Percentiles rank a stretch among this genome's conserved stretches.
phyloP scores from a whole-genome alignment of 2,329 filamentous ascomycete species.

The Aspergillus pseudoglaucus region DNA sequence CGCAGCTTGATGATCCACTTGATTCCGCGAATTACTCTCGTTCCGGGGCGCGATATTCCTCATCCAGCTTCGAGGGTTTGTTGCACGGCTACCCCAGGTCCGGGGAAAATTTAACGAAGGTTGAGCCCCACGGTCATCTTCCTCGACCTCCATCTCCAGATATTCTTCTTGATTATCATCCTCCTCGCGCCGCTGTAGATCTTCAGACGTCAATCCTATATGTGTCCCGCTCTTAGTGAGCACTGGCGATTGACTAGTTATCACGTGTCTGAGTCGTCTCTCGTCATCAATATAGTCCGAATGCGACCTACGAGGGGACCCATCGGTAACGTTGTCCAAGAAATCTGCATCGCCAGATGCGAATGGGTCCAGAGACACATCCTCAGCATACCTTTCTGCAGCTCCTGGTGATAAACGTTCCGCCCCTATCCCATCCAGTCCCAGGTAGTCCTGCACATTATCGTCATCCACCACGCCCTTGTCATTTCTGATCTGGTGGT shows the following conservation, averaged over 20 bases:
- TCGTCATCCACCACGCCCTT: conserved; percentile 30
- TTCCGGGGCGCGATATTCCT: conserved; percentile 22
- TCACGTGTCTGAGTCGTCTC: conserved; percentile 33
- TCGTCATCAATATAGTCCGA: conserved; percentile 33
- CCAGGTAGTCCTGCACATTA: conserved; percentile 22
- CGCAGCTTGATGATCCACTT: conserved; percentile 9
- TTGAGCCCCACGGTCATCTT: conserved; percentile 20
- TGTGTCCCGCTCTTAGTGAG: conserved; percentile 32
- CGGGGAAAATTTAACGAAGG: conserved; percentile 29
- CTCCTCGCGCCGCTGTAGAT: conserved; percentile 31
- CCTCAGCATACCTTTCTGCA: conserved; percentile 11
- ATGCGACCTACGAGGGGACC: conserved; percentile 27
- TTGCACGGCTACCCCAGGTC: conserved; percentile 31
- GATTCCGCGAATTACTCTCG: conserved; percentile 11
- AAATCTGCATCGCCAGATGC: conserved; percentile 26
- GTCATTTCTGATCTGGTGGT: conserved; percentile 34
- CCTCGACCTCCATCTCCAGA: conserved; percentile 17
- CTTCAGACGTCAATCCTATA: conserved; percentile 28
- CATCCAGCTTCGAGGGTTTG: conserved; percentile 29
- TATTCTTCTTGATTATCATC: conserved; percentile 10
- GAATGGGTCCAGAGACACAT: conserved; percentile 12
- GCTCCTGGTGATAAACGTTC: conserved; percentile 20
- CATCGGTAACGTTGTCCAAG: conserved; percentile 26
- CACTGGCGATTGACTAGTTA: conserved; percentile 32
- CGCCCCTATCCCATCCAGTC: conserved; percentile 5